These are phyloP conservation scores for Talaromyces sp. DNA, from an alignment of 2,329 filamentous ascomycete genomes.

Conservation along the genomic window DNA sequence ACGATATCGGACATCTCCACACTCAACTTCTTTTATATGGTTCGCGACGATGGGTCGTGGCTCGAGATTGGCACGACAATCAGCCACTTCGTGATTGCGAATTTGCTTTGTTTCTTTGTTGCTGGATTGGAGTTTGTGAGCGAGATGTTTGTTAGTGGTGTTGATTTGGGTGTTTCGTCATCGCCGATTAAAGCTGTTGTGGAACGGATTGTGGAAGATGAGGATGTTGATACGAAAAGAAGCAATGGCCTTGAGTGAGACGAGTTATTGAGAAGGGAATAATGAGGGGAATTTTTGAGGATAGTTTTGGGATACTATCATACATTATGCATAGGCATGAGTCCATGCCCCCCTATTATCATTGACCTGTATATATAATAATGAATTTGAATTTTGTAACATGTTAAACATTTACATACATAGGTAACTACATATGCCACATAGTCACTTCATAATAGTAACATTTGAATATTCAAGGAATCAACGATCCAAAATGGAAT, in stretches of 20 bases:
- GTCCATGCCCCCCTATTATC: neutral
- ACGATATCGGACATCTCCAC: slow-evolving; percentile 86
- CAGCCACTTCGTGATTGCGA: slow-evolving; percentile 91
- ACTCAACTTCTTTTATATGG: slow-evolving; percentile 95
- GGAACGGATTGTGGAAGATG: neutral
- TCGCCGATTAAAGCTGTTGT: neutral
- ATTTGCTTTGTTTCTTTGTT: slow-evolving; percentile 83
- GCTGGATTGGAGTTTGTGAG: slow-evolving; percentile 80
- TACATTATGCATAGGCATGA: neutral
- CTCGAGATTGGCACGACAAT: slow-evolving; percentile 96
- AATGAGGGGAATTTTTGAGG: neutral
- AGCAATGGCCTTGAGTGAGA: neutral
- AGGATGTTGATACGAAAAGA: neutral
- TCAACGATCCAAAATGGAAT: too few relatives aligned
- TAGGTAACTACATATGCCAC: too few relatives aligned
- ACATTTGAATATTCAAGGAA: too few relatives aligned
- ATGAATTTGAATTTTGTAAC: too few relatives aligned
- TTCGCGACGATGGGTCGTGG: slow-evolving; percentile 95
- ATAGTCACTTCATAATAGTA: too few relatives aligned
- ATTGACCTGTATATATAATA: slow-evolving; percentile 5
- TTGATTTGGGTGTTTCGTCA: slow-evolving; percentile 49
- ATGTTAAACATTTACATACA: too few relatives aligned
- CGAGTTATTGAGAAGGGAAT: neutral
- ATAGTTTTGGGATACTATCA: neutral
- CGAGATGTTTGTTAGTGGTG: slow-evolving; percentile 72